Base-by-base conservation (phyloP, 2,329 filamentous ascomycete species). In the Ceratocystis lukuohia region DNA sequence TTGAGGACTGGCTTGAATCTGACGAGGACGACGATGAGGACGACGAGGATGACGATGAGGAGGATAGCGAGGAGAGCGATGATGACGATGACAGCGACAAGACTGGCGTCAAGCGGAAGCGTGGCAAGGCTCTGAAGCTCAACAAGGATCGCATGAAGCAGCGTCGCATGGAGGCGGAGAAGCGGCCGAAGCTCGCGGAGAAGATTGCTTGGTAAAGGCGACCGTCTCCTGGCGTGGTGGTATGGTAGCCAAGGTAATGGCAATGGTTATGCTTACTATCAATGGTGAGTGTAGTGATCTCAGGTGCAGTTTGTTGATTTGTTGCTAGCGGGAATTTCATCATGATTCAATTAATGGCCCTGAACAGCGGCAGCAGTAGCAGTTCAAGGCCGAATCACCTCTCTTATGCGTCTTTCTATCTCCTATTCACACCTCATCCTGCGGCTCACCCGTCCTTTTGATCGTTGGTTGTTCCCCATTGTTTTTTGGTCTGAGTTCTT, bases 1-100 rank as follows among this genome's bases (percentile, higher is more conserved):
- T 96, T 62, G 91, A 87, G 71, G 90, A 85, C 69, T 88, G 84
- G 17, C 78, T 77, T 5, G 82, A 81, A 4, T 81, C 81, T 1
- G 82, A 82, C 2, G 79, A 80, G 5, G 79, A 83, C 17, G 83
- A 84, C 1, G 83, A 83, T 12, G 79, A 83, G n/a, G 83, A 84
- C 1, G 83, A 83, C 10, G 79, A 81, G 1, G 82, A 82, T 1
- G 83, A 83, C 3, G 81, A 83, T 1, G 80, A 80, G 57, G 79
- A 84, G 22, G 83, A 85, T 12, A 81, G 80, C 5, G 82, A 83
- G 44, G 78, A 78, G 5, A 80, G 80, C 7, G 82, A 81, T 64
- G 81, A 81, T 63, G 65, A 68, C 79, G 79, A 78, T 70, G 80
- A 84, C 71, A 84, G 84, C 77, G 81, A 80, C 72, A 78, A 78